Evolutionary conservation across 176 grass and related monocot species (phyloP), one percentile per base, ranked within the genome.

Genomic region (Aegilops speltoides): DNA sequence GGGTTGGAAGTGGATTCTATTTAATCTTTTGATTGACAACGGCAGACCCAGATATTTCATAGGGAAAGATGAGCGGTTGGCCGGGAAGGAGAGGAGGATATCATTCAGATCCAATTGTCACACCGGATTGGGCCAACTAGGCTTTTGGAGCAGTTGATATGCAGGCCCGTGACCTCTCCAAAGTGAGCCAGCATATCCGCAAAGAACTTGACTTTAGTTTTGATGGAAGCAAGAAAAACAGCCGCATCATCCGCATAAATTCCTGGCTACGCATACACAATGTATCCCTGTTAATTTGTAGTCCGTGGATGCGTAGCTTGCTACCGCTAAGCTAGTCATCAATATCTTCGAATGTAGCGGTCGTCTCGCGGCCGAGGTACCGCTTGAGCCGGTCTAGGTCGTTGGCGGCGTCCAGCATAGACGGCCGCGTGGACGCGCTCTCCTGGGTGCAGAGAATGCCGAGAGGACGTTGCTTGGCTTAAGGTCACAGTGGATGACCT

Each of bases 401-500:
- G 23, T 91, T 90, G 19, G 94, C 96, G 0, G 83, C 92, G 62
- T 96, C 90, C 82, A 98, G 52, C 96, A 98, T 98, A 46, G 90
- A 94, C 4, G 94, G 93, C 46, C 96, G 82, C 67, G 71, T 82
- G 10, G 90, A 85, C 8, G 88, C 68, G 17, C 64, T 89, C 11
- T 98, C 94, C 75, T 96, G 93, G 2, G 87, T 88, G 81, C 94
- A 98, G 17, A 98, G 79, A 77, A 96, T 74, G 59, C 92, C 96
- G 10, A 98, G 88, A 98, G 93, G 33, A 98, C 90, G 70, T 98
- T 98, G 83, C 95, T 95, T 0, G 95, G 95, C 80, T 98, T 98
- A 81, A 98, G 91, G 67, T 98, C 95, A 10, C 95, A 98, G 63
- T 98, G 95, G 83, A 98, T 93, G 82, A 98, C 91, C 85, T 95